Evolutionary conservation across 257 asterid species (phyloP).

Genomic region (Salvia hispanica): DNA sequence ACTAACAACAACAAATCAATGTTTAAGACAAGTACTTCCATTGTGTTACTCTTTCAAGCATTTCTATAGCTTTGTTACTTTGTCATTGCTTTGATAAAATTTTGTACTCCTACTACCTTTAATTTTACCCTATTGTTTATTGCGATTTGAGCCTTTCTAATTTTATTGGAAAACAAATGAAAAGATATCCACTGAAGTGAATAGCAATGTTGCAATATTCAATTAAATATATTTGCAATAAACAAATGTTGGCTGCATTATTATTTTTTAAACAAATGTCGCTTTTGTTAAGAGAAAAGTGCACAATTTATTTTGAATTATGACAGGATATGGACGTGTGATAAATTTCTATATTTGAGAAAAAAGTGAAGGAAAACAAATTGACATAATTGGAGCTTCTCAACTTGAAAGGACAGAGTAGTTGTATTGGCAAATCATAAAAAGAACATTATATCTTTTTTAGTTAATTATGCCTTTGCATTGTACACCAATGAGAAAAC

Average conservation of each 20-base stretch:
- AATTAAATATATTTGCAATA: not conserved
- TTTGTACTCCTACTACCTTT: no score
- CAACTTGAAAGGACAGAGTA: slow-evolving; percentile 5
- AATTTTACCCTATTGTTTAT: no score
- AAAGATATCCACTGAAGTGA: not conserved
- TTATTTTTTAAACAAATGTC: not conserved
- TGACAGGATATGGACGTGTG: not conserved
- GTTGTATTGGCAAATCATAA: not conserved
- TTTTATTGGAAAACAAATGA: no score
- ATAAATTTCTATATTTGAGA: not conserved
- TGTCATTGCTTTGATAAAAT: no score
- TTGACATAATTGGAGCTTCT: not conserved
- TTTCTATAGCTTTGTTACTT: no score
- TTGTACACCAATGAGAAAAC: not conserved
- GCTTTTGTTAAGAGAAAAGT: not conserved
- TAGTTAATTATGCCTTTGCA: not conserved
- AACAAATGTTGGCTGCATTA: not conserved
- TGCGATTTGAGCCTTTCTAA: no score
- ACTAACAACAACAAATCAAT: no score
- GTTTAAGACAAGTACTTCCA: no score
- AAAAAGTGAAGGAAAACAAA: not conserved
- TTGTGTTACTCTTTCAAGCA: no score
- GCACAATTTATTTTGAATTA: not conserved
- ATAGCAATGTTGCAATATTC: not conserved
- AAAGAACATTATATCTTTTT: not conserved